Evolutionary conservation across 2,329 filamentous ascomycete genomes (phyloP).

Genomic region (Myriosclerotinia curreyana): DNA sequence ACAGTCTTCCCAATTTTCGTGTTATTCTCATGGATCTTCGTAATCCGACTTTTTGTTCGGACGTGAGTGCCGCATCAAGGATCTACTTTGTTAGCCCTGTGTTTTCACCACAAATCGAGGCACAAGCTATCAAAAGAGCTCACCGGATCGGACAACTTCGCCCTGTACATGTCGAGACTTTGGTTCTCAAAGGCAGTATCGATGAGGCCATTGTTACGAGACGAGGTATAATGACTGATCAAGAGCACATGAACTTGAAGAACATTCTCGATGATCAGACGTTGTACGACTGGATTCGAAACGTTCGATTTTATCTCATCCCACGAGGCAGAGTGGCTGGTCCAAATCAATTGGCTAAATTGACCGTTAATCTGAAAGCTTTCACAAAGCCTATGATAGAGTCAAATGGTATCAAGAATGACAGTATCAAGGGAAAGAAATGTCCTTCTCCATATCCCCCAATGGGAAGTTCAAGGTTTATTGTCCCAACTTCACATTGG

Average conservation of each 20-base stretch:
- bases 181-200: constrained; percentile 75
- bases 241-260: constrained; percentile 55
- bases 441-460: too few relatives aligned
- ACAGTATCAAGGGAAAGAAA: too few relatives aligned
- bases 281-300: constrained; percentile 59
- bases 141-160: constrained; percentile 81
- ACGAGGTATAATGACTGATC: constrained; percentile 37
- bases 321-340: constrained; percentile 32
- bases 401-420: too few relatives aligned
- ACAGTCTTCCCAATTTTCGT: constrained; percentile 45
- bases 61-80: constrained; percentile 77
- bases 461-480: too few relatives aligned
- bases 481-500: too few relatives aligned
- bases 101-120: constrained; percentile 79
- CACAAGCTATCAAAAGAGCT: constrained; percentile 86
- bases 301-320: constrained; percentile 47
- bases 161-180: constrained; percentile 78
- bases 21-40: constrained; percentile 90
- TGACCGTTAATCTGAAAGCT: too few relatives aligned
- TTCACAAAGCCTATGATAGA: too few relatives aligned
- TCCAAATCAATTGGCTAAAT: constrained; percentile 45
- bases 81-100: constrained; percentile 90
- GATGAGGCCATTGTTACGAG: constrained; percentile 69
- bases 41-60: constrained; percentile 83
- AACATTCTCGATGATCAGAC: constrained; percentile 55